Base-by-base conservation (phyloP, 306 rosid species). In the Pterocarpus macrocarpus region DNA sequence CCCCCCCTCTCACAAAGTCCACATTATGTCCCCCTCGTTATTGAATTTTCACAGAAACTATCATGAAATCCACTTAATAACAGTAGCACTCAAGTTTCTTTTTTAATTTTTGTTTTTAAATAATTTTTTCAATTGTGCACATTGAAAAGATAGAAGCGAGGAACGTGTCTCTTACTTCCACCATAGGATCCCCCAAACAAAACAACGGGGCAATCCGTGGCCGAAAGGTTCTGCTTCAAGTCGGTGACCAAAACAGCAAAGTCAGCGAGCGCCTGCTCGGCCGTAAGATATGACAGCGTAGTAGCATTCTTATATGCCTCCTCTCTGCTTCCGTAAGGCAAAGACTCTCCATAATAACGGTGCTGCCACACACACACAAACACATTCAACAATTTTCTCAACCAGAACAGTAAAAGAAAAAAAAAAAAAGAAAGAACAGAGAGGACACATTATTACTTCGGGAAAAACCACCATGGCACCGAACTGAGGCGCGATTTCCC, bases 171-270 rank as follows among this genome's bases (percentile, higher is more conserved):
- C 91, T 82, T 83, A 94, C 97, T 94, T 92, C 98, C 98, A 56
- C 98, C 98, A 15, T 94, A 94, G 4, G 98, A 94, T 77, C 98
- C 98, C 41, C 98, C 98, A 64, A 94, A 94, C 66, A 94, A 85
- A 17, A 94, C 95, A 65, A 92, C 95, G 1, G 98, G 98, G 78
- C 88, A 89, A 64, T 72, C 87, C 53, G 62, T 72, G 6, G 97
- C 94, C 4, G 90, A 88, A 3, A 81, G 79, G 68, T 92, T 88
- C 5, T 81, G 85, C 86, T 94, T 94, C 5, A 94, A 84, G 63
- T 86, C 88, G 8, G 86, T 83, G 62, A 92, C 11, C 47, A 94
- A 83, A 69, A 94, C 90, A 16, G 98, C 80, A 45, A 89, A 92
- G 71, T 94, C 98, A 3, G 94, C 95, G 1, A 94, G 85, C 5